phyloP scores from a whole-genome alignment of 1,284 basidiomycete species.

The Moesziomyces sp. region DNA sequence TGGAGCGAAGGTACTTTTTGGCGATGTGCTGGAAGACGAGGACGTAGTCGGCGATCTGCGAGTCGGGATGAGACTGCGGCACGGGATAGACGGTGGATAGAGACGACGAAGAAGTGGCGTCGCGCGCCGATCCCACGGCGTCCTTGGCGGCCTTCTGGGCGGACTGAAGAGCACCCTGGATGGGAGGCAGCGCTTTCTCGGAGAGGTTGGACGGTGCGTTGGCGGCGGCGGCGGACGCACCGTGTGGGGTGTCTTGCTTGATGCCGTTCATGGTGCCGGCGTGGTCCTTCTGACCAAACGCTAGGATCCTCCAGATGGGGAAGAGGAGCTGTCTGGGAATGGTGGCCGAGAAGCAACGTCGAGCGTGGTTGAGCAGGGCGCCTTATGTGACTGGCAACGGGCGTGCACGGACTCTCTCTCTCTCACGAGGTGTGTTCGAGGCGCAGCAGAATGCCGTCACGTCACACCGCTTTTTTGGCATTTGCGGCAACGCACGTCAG shows the following conservation, averaged over 20 bases:
- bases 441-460: slow-evolving; percentile 11
- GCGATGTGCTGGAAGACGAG: slow-evolving; percentile 58
- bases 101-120: background rate
- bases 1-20: slow-evolving; percentile 33
- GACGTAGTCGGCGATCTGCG: slow-evolving; percentile 57
- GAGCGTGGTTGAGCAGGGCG: too few species aligned
- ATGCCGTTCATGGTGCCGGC: slow-evolving; percentile 33
- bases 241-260: slow-evolving; percentile 13
- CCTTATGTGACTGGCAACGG: too few species aligned
- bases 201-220: slow-evolving; percentile 19
- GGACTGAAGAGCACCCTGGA: slow-evolving; percentile 21
- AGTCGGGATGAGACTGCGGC: slow-evolving; percentile 28
- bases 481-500: background rate
- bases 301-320: too few species aligned
- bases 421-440: too few species aligned
- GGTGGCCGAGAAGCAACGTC: too few species aligned
- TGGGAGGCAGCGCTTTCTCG: slow-evolving; percentile 35
- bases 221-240: slow-evolving; percentile 1
- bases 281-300: too few species aligned
- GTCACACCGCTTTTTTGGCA: background rate
- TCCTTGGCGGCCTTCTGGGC: slow-evolving; percentile 12
- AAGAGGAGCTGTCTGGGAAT: too few species aligned
- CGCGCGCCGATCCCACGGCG: slow-evolving; percentile 3
- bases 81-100: slow-evolving; percentile 14
- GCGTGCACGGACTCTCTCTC: slow-evolving; percentile 4